Evolutionary conservation across 2,329 filamentous ascomycete genomes (phyloP), one percentile per base, ranked within the genome.

Genomic region (Rutstroemia sydowiana): DNA sequence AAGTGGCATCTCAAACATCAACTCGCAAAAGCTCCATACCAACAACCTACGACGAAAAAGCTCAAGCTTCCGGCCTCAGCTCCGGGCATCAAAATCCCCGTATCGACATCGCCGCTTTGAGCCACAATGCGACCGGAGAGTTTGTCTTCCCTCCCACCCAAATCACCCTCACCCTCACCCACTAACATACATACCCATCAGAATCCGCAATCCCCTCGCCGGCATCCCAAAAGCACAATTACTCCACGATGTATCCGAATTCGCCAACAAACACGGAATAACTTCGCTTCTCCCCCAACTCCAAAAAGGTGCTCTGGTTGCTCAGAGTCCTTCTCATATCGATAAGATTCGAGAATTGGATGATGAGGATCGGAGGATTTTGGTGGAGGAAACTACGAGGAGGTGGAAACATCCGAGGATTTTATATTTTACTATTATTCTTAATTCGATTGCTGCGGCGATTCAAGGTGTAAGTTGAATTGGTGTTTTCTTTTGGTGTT

Each of bases 241-340:
- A 8, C 67, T 82, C 46, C 62, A 64, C 43, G 70, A 82, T 51
- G 82, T 82, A 37, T 73, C 80, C 51, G 70, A 71, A 14, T 88
- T 87, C 60, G 83, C 81, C 32, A 69, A 70, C 10, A 69, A 75
- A 36, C 78, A 85, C 59, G 74, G 74, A 20, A 72, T 91, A 30
- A 67, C 70, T 2, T 77, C 84, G 45, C 73, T 83, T 55, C 68
- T 79, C 3, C 68, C 71, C 2, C 64, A 84, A 16, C 73, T 90
- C 49, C 74, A 78, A 51, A 85, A 84, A 60, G 87, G 85, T 32
- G 88, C 87, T 5, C 74, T 92, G 6, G 78, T 90, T 13, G 88
- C 87, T 2, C 85, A 88, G 65, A 80, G 84, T 59, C 86, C 85
- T 0, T 73, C 74, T 28, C 87, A 78, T 65, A 84, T 87, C 52